Conservation (phyloP, 306 rosid species). For the Trichosanthes truncata region DNA sequence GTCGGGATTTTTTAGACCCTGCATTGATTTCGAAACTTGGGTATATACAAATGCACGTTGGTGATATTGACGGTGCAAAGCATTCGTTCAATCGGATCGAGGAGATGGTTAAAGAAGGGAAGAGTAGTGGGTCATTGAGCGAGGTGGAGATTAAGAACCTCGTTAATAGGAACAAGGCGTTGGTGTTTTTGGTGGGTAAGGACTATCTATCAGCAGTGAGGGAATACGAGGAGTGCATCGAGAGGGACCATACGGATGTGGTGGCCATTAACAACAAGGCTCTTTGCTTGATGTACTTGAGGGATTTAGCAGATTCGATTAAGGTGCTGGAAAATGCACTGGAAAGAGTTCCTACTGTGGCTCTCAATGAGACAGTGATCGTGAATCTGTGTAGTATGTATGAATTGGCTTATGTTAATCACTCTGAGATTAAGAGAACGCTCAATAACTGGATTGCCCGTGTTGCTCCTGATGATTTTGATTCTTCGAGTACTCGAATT, state of each 20-base stretch:
- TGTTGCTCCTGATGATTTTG: constrained; percentile 95
- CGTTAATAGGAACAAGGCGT: constrained; percentile 67
- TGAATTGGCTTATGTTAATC: constrained; percentile 91
- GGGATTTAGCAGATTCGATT: constrained; percentile 91
- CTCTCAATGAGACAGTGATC: constrained; percentile 70
- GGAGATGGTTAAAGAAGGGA: constrained; percentile 34
- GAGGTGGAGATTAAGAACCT: constrained; percentile 50
- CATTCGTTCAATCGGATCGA: constrained; percentile 50
- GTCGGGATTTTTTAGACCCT: constrained; percentile 35
- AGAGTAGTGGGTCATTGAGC: constrained; percentile 31
- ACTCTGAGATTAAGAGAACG: constrained; percentile 76
- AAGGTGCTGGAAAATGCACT: constrained; percentile 81
- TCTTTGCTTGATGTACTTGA: constrained; percentile 80
- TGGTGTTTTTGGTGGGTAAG: constrained; percentile 72
- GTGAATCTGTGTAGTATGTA: constrained; percentile 95
- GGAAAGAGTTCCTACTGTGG: constrained; percentile 82
- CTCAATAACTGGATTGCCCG: constrained; percentile 90
- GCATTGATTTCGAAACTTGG: constrained; percentile 67
- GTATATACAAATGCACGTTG: constrained; percentile 72
- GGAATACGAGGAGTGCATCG: constrained; percentile 82
- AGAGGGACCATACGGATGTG: constrained; percentile 52
- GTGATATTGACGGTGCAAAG: constrained; percentile 79
- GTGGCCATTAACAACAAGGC: constrained; percentile 83
- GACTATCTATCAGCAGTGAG: constrained; percentile 92
- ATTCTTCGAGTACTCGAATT: constrained; percentile 61